Conservation (phyloP, 2,329 filamentous ascomycete genomes). For the Hymenoscyphus occultus region DNA sequence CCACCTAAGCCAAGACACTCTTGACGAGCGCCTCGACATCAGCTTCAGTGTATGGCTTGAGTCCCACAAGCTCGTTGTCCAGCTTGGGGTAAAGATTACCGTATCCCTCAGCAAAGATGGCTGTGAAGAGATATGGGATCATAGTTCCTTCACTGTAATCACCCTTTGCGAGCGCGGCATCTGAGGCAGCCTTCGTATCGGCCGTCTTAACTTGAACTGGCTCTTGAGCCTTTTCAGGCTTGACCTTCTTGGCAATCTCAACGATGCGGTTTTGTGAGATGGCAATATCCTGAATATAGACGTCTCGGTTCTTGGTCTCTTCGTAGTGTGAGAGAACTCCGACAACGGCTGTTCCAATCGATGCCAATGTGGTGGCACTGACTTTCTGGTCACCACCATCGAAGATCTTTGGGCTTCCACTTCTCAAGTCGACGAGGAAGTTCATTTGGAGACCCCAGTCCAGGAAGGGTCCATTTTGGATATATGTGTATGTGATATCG, state of each 20-base stretch:
- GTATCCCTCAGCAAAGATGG: constrained; percentile 37
- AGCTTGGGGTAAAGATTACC: constrained; percentile 38
- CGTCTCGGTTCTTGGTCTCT: constrained; percentile 50
- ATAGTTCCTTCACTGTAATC: constrained; percentile 36
- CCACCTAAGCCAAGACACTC: not conserved
- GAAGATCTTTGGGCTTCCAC: constrained; percentile 42
- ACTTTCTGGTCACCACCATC: constrained; percentile 51
- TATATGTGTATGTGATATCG: constrained; percentile 51
- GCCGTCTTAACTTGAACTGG: constrained; percentile 17
- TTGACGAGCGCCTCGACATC: constrained; percentile 39
- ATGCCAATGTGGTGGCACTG: constrained; percentile 46
- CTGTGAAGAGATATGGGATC: constrained; percentile 35
- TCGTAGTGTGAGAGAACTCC: constrained; percentile 47
- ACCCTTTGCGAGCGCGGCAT: constrained; percentile 28
- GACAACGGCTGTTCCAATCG: constrained; percentile 47
- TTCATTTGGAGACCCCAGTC: constrained; percentile 50
- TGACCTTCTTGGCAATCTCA: constrained; percentile 36
- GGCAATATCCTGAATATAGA: constrained; percentile 46
- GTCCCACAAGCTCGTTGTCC: constrained; percentile 44
- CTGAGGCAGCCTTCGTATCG: constrained; percentile 22
- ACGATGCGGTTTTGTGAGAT: constrained; percentile 45
- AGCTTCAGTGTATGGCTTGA: constrained; percentile 42
- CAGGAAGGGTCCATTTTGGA: constrained; percentile 55
- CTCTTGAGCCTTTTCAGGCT: constrained; percentile 33
- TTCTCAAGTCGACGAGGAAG: constrained; percentile 46